phyloP scores from a whole-genome alignment of 768 basidiomycete genomes.

The Kwoniella sp. region DNA sequence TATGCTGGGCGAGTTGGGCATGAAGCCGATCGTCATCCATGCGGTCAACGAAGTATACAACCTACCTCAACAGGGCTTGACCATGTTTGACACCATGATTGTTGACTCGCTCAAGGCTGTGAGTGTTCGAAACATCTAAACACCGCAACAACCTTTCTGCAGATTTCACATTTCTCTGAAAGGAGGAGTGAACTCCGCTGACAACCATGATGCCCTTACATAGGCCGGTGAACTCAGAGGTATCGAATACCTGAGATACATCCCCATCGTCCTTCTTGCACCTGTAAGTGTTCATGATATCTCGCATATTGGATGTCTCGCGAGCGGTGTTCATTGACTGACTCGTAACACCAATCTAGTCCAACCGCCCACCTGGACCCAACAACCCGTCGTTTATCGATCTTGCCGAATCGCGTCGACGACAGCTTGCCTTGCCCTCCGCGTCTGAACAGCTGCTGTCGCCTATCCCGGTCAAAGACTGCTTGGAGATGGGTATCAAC shows the following conservation, averaged over 20 bases:
- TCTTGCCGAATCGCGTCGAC: constrained; percentile 45
- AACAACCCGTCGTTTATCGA: constrained; percentile 55
- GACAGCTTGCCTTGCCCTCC: constrained; percentile 50
- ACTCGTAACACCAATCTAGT: constrained; percentile 34
- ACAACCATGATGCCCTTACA: background rate
- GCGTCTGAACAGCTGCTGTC: constrained; percentile 50
- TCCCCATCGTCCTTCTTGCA: constrained; percentile 88
- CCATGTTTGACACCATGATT: constrained; percentile 91
- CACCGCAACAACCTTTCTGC: background rate
- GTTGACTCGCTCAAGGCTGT: constrained; percentile 86
- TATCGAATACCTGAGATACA: constrained; percentile 90
- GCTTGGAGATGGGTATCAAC: constrained; percentile 91
- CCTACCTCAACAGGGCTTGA: constrained; percentile 62
- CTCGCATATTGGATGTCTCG: too few species aligned
- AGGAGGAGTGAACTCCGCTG: background rate
- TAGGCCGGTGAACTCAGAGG: constrained; percentile 89
- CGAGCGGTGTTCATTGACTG: background rate
- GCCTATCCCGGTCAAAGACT: constrained; percentile 80
- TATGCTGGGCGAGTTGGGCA: constrained; percentile 74
- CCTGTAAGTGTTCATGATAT: constrained; percentile 60
- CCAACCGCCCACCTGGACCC: constrained; percentile 62
- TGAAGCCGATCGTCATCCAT: constrained; percentile 75
- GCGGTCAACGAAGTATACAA: constrained; percentile 73
- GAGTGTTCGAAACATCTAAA: constrained; percentile 53
- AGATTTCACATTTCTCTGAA: background rate